Evolutionary conservation across 192 early-diverging fungal genomes (phyloP).

Genomic region (Oehlia diaphana): DNA sequence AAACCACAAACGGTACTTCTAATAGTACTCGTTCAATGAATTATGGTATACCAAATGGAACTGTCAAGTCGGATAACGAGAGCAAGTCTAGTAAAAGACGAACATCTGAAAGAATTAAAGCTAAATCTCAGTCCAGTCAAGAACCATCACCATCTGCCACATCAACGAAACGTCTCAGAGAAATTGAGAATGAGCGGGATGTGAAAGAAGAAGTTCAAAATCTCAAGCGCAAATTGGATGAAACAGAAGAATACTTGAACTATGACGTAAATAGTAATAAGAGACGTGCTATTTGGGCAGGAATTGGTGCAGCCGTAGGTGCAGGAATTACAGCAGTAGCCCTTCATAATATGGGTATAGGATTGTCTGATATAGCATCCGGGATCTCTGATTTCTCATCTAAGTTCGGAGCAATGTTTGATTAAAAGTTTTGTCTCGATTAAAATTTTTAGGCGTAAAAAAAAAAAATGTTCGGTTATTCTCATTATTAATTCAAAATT

Average conservation of each 20-base stretch:
- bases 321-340: conserved; percentile 14
- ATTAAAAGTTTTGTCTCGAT: too few relatives aligned
- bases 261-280: conserved; percentile 11
- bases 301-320: conserved; percentile 18
- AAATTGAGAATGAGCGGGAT: conserved; percentile 11
- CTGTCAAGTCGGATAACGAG: not conserved
- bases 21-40: not conserved
- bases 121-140: not conserved
- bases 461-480: not conserved
- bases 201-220: conserved; percentile 26
- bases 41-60: not conserved
- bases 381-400: not conserved
- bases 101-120: not conserved
- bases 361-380: conserved; percentile 9
- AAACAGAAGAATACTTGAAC: conserved; percentile 15
- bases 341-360: conserved; percentile 17
- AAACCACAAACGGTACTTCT: conserved; percentile 5
- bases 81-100: not conserved
- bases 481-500: too few relatives aligned
- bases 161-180: conserved; percentile 6
- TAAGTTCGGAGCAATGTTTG: too few relatives aligned
- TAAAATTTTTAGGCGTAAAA: not conserved
- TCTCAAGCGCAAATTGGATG: conserved; percentile 23
- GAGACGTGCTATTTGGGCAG: conserved; percentile 20
- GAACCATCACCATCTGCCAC: not conserved